phyloP scores from a whole-genome alignment of 2,329 filamentous ascomycete species.

The Seiridium unicorne region DNA sequence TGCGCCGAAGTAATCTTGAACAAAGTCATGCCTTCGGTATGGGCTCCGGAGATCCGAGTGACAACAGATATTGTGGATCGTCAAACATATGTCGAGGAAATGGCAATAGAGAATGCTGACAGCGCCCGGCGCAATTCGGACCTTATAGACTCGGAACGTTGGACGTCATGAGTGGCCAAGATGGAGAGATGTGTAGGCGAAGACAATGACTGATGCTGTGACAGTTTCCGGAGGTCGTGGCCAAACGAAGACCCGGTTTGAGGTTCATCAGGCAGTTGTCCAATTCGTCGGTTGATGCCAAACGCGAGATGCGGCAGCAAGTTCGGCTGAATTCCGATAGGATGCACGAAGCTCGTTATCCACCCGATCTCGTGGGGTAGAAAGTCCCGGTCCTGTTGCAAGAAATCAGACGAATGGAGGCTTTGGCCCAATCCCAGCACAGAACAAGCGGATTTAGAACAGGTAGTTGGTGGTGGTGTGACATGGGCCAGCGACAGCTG shows the following conservation, averaged over 20 bases:
- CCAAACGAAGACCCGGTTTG: background rate
- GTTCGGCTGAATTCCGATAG: background rate
- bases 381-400: background rate
- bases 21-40: constrained; percentile 25
- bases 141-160: background rate
- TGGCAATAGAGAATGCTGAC: too few species aligned
- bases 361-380: background rate
- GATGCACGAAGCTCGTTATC: background rate
- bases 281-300: background rate
- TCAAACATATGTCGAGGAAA: too few species aligned
- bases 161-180: background rate
- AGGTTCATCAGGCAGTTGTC: background rate
- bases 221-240: background rate
- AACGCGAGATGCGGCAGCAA: constrained; percentile 3
- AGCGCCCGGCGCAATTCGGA: background rate
- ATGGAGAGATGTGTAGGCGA: background rate
- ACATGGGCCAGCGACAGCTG: too few species aligned
- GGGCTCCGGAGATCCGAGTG: too few species aligned
- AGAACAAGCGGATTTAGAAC: too few species aligned
- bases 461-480: too few species aligned
- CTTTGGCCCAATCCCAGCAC: too few species aligned
- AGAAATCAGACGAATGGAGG: too few species aligned
- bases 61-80: too few species aligned
- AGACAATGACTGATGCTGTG: background rate
- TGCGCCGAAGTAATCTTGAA: constrained; percentile 39